Conservation (phyloP, 2,329 filamentous ascomycete genomes). For the Boeremia exigua region DNA sequence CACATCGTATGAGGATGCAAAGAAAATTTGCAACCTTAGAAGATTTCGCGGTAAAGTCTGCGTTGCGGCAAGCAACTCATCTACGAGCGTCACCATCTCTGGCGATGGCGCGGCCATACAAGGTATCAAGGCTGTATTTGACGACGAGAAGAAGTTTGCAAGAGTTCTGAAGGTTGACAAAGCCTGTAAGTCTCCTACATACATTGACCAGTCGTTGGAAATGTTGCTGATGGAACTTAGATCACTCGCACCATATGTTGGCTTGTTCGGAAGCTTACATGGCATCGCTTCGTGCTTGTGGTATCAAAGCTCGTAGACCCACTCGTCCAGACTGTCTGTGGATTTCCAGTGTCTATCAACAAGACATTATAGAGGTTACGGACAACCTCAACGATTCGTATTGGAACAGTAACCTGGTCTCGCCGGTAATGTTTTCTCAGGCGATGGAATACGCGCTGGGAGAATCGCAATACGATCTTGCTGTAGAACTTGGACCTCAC, state of each 20-base stretch:
- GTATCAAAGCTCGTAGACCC: background rate
- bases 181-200: conserved; percentile 2
- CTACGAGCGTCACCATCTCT: conserved; percentile 52
- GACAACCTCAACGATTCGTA: conserved; percentile 32
- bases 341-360: conserved; percentile 11
- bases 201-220: background rate
- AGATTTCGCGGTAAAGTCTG: conserved; percentile 22
- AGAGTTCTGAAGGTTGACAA: conserved; percentile 51
- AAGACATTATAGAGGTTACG: conserved; percentile 19
- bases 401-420: conserved; percentile 55
- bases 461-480: conserved; percentile 40
- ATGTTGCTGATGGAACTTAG: conserved; percentile 37
- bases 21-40: background rate
- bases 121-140: conserved; percentile 25
- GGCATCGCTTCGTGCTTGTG: conserved; percentile 6
- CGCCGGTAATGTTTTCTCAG: conserved; percentile 47
- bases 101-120: conserved; percentile 51
- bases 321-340: background rate
- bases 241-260: conserved; percentile 55
- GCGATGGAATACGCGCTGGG: conserved; percentile 42
- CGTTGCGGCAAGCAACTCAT: conserved; percentile 35
- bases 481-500: conserved; percentile 57
- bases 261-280: conserved; percentile 19
- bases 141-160: conserved; percentile 47
- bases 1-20: conserved; percentile 1